Evolutionary conservation across 139 green algal genomes (phyloP).

Genomic region (Chlamydomonas schloesseri): DNA sequence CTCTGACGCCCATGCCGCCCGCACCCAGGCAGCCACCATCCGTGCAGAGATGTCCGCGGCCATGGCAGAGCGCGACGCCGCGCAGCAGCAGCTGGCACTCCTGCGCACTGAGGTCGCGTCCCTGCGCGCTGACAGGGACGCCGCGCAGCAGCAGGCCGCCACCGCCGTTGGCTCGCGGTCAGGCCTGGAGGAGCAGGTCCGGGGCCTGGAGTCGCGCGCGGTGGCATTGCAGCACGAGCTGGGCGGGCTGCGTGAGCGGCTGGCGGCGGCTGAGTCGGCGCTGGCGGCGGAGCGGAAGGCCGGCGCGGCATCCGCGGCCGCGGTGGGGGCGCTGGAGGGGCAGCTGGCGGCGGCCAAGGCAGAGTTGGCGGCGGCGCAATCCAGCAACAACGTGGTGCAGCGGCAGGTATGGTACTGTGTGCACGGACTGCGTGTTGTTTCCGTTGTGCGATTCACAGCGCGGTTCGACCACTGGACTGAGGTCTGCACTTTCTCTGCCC

Average conservation of each 20-base stretch:
- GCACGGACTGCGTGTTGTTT: too few species aligned
- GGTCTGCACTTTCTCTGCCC: too few species aligned
- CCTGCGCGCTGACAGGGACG: background rate
- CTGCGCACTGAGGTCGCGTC: constrained; percentile 6
- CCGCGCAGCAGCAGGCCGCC: background rate
- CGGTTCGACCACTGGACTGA: too few species aligned
- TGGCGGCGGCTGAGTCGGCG: background rate
- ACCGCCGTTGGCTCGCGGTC: background rate
- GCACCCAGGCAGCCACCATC: background rate
- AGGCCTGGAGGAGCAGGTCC: background rate
- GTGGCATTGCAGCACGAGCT: background rate
- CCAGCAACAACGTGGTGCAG: background rate
- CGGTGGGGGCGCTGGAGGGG: background rate
- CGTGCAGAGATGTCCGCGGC: constrained; percentile 12
- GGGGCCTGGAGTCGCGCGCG: background rate
- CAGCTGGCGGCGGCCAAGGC: background rate
- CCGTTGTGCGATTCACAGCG: too few species aligned
- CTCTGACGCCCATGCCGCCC: background rate
- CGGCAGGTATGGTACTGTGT: background rate
- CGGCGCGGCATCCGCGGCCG: too few species aligned
- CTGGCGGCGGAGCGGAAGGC: background rate
- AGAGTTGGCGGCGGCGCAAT: background rate
- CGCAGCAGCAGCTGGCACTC: background rate
- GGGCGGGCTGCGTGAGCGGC: background rate
- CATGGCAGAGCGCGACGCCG: constrained; percentile 9